These are phyloP conservation scores for Chaetomium sp. DNA, from an alignment of 2,329 filamentous ascomycete species.

Conservation along the genomic window DNA sequence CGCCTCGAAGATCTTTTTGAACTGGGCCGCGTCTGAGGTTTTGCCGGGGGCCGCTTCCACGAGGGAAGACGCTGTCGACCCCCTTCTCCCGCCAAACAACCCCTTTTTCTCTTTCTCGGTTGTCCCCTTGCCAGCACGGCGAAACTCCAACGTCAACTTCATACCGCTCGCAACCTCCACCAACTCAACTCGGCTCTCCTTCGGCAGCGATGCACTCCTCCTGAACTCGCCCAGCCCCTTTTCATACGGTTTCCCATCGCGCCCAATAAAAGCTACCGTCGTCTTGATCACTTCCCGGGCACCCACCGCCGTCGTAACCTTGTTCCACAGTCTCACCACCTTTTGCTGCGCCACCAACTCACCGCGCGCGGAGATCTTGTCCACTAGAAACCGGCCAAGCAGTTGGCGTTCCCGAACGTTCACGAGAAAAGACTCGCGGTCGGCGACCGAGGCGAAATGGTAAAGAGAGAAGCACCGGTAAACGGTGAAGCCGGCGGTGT, in stretches of 20 bases:
- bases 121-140: not conserved
- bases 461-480: not conserved
- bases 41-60: not conserved
- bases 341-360: conserved; percentile 3
- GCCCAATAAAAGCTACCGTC: not conserved
- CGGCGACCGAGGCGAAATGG: not conserved
- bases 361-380: not conserved
- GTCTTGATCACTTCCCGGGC: not conserved
- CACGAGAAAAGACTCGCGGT: not conserved
- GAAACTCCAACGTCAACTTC: not conserved
- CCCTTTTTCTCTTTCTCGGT: not conserved
- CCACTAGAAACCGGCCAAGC: not conserved
- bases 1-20: not conserved
- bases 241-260: not conserved
- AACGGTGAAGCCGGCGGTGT: not conserved
- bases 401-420: not conserved
- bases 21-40: not conserved
- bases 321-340: conserved; percentile 1
- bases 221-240: not conserved
- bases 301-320: not conserved
- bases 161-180: not conserved
- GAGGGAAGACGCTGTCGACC: not conserved
- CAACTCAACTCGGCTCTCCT: not conserved
- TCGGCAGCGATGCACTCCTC: not conserved
- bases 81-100: not conserved